Base-by-base conservation (phyloP, 2,329 filamentous ascomycete species). In the Aspergillaceae sp. region DNA sequence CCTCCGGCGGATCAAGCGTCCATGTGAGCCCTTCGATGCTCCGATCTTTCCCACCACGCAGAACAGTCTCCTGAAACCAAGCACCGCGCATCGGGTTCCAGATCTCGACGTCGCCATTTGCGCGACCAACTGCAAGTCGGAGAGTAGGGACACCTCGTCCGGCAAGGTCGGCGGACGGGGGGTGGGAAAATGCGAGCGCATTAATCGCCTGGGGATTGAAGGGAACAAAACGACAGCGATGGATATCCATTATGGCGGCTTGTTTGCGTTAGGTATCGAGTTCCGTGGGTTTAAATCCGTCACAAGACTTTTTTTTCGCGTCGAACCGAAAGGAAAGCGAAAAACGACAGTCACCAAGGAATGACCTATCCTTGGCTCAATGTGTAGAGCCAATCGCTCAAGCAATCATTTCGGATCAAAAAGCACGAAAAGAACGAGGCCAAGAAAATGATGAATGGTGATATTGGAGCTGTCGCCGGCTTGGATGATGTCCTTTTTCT, bases 31-130 rank as follows among this genome's bases (percentile, higher is more conserved):
- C 88, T 68, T 98, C 92, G 51, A 96, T 84, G 60, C 86, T 94
- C 53, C 89, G 79, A 57, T 89, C 86, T 58, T 86, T 83, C 42
- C 88, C 89, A 52, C 91, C 90, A 33, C 80, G 79, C 43, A 97
- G 83, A 50, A 90, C 82, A 35, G 82, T 82, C 72, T 98, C 92
- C 65, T 97, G 92, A 53, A 88, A 79, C 92, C 92, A 98, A 51
- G 77, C 74, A 10, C 87, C 87, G 53, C 79, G 80, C 45, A 83
- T 72, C 3, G 91, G 89, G 66, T 95, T 95, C 92, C 92, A 98
- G 54, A 98, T 89, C 70, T 98, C 92, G 57, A 98, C 92, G 62
- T 95, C 87, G 57, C 92, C 92, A 65, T 97, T 96, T 48, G 87
- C 86, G 55, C 92, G 84, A 49, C 92, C 92, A 58, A 98, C 79